Evolutionary conservation across 352 stramenopile species (phyloP), one percentile per base, ranked within the genome.

Genomic region (Achlya hypogyna): DNA sequence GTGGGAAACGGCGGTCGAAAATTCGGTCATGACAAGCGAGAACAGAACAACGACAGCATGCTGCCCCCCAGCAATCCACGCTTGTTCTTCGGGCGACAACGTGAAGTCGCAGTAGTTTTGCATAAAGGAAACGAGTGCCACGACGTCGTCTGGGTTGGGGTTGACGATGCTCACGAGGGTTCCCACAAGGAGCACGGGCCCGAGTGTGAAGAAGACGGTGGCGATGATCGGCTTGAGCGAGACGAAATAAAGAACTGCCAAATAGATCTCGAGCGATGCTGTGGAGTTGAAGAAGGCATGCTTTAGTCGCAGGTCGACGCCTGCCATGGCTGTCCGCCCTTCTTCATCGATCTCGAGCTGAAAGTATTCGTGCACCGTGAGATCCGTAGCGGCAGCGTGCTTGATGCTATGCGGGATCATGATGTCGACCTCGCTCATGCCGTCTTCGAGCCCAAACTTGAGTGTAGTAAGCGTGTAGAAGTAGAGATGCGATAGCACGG

Each of bases 291-390:
- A 49, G 18, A 64, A 47, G 31, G 53, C 12, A 9, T 62, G 22
- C 38, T 52, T 64, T 4, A 64, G 31, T 18, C 34, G 54, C 35
- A 64, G 31, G 22, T 64, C 54, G 22, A 64, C 40, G 32, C 54
- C 54, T 14, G 38, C 31, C 9, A 64, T 45, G 20, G 47, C 16
- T 10, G 12, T 38, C 1, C 16, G 23, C n/a, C 34, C 35, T 12
- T 45, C 35, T 10, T 16, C 16, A n/a, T 52, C n/a, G 54, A 22
- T 34, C 54, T 64, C 20, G 18, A 64, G 54, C 6, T 47, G 54
- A 52, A 64, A 64, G 40, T 64, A 64, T 20, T 64, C 54, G 29
- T 64, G 54, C 12, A 64, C 29, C 12, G 35, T 51, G 25, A 64
- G 22, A n/a, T 64, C 54, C 2, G 54, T 64, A 1, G 54, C 29